These are phyloP conservation scores for Chondrus crispus DNA, from an alignment of 23 red algal species.

Conservation along the genomic window DNA sequence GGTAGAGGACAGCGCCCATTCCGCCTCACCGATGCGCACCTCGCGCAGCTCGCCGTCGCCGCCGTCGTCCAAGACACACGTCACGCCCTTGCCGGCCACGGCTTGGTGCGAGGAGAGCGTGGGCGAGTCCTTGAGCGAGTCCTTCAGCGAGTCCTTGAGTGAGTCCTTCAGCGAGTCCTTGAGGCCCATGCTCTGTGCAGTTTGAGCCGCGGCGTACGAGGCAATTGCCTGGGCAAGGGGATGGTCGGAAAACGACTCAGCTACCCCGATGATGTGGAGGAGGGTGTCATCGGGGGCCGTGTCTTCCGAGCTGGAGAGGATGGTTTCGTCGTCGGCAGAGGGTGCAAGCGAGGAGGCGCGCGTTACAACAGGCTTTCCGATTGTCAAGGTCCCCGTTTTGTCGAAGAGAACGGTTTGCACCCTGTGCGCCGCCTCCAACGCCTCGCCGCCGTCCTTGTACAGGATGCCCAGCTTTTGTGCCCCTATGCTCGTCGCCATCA, in stretches of 20 bases:
- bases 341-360: background rate
- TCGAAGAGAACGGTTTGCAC: conserved; percentile 53
- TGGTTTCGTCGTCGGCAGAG: background rate
- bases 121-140: too few species aligned
- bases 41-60: background rate
- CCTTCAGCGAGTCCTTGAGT: too few species aligned
- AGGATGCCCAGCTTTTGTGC: conserved; percentile 31
- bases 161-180: too few species aligned
- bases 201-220: conserved; percentile 18
- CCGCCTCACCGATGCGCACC: conserved; percentile 23
- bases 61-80: background rate
- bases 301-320: background rate
- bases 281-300: background rate
- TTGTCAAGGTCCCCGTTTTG: conserved; percentile 78
- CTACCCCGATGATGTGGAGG: background rate
- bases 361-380: conserved; percentile 12
- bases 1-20: background rate
- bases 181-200: background rate
- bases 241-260: conserved; percentile 66
- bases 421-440: background rate
- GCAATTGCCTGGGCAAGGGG: conserved; percentile 67
- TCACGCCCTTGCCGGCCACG: conserved; percentile 35
- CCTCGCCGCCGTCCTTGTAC: conserved; percentile 62
- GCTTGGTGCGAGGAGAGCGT: background rate
- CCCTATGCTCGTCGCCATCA: conserved; percentile 65